Base-by-base conservation (phyloP, 2,329 filamentous ascomycete genomes). In the Paracamarosporium sp. region DNA sequence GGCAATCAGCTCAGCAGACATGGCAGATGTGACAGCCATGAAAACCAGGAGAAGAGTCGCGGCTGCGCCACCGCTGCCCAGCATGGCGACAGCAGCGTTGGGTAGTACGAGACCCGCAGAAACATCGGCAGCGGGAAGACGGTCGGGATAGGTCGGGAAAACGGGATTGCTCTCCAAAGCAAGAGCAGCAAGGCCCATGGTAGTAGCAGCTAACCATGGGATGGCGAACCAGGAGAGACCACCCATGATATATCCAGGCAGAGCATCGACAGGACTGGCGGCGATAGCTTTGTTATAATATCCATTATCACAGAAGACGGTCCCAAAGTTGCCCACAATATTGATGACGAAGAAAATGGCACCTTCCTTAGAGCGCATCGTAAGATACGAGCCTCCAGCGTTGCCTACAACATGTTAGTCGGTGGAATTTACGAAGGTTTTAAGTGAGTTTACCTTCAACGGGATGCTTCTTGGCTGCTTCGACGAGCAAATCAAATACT, bases 241-340 rank as follows among this genome's bases (percentile, higher is more conserved):
- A 5, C 93, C 93, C 60, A 94, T 85, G 53, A 97, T 89, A 71
- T 97, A 97, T 17, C 93, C 93, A 0, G 93, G 93, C 2, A 97
- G 85, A 0, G 93, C 93, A 59, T 94, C 88, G 0, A 94, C 90
- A 0, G 92, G 92, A 22, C 88, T 90, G 0, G 93, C 92, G 6
- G 93, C 92, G 67, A 97, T 96, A 30, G 92, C 93, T 77, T 96
- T 96, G 83, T 96, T 96, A 79, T 93, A 96, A 80, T 96, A 96
- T 50, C 77, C 89, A 63, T 93, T 93, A 71, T 96, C 92, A 43
- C 92, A 83, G 80, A 96, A 96, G 4, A 96, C 91, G 1, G 90
- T 93, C 5, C 82, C 89, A 59, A 94, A 95, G 77, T 93, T 93
- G 38, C 91, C 91, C 33, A 93, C 89, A 46, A 91, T 89, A 77